Base-by-base conservation (phyloP, 2,329 filamentous ascomycete genomes). In the Fusarium sublunatum region DNA sequence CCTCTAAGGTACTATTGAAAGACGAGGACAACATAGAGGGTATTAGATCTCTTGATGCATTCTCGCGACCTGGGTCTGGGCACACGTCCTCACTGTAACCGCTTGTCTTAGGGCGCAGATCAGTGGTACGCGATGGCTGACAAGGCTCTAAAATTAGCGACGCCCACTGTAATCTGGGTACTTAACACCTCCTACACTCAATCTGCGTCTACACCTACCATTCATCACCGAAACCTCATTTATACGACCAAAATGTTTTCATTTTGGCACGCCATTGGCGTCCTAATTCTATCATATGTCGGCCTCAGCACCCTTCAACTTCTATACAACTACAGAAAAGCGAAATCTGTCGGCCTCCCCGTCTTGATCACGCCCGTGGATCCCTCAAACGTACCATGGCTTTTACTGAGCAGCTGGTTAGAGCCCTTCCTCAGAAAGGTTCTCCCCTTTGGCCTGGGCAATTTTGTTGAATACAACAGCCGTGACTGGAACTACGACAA, bases 391-490 rank as follows among this genome's bases (percentile, higher is more conserved):
- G 62, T 66, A 7, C 64, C 58, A 3, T 66, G 60, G 15, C 11
- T 66, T 2, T 24, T 66, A 5, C 52, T 44, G 2, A 56, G 53
- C 6, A 60, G 62, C 31, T 63, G 55, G 25, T 12, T 66, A 19
- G 64, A 66, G 9, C 64, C 64, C 0, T 7, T 67, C 0, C 3
- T 67, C 0, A 57, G 64, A 41, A 64, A 36, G 13, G 39, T 50
- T 0, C 2, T 67, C 2, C 64, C 63, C 2, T 55, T 61, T 29
- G 53, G 53, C 0, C 15, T 64, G 2, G 46, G 59, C 1, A 61
- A 67, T 4, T 67, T 67, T 53, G 63, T 67, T 2, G 63, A 67
- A n/a, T 67, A 67, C 52, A 67, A 67, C 43, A 67, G 59, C 2
- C 56, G 64, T n/a, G 60, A 67, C 26, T 67, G 59, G 60, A 67